Evolutionary conservation across 371 early-diverging fungal species (phyloP).

Genomic region (Actinomucor elegans): DNA sequence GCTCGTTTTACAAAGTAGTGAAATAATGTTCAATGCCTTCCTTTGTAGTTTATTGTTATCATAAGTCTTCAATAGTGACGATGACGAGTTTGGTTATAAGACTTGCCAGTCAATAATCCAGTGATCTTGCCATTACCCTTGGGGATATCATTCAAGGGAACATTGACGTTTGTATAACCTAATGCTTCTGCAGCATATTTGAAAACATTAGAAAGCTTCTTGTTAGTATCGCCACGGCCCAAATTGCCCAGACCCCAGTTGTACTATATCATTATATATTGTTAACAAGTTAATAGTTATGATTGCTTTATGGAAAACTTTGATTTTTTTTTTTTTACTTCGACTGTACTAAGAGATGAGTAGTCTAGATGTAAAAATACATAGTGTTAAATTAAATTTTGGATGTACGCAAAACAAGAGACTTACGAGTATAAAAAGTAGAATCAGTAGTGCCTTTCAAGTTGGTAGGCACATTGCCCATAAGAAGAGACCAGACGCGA

Average conservation of each 20-base stretch:
- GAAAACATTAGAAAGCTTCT: conserved; percentile 38
- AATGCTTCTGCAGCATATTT: conserved; percentile 27
- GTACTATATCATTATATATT: conserved; percentile 2
- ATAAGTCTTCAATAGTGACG: not conserved
- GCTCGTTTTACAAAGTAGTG: too few relatives aligned
- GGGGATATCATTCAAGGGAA: conserved; percentile 25
- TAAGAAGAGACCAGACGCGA: conserved; percentile 31
- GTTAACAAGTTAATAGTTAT: too few relatives aligned
- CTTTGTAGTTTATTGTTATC: not conserved
- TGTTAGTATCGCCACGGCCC: conserved; percentile 51
- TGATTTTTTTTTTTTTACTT: conserved; percentile 17
- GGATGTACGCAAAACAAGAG: not conserved
- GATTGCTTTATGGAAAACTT: not conserved
- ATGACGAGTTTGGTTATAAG: conserved; percentile 28
- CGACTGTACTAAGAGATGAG: conserved; percentile 55
- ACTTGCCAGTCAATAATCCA: conserved; percentile 37
- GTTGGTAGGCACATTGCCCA: conserved; percentile 28
- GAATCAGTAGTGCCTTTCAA: conserved; percentile 45
- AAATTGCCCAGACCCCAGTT: conserved; percentile 66
- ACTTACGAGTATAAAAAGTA: conserved; percentile 56
- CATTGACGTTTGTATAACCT: conserved; percentile 31
- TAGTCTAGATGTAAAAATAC: conserved; percentile 25
- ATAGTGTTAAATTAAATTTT: not conserved
- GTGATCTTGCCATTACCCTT: conserved; percentile 6
- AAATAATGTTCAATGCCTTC: too few relatives aligned